A percentile compares a stretch with the other conserved stretches of the same genome.
Conservation (phyloP, 441 rosid genomes). For the Erodium trifolium region DNA sequence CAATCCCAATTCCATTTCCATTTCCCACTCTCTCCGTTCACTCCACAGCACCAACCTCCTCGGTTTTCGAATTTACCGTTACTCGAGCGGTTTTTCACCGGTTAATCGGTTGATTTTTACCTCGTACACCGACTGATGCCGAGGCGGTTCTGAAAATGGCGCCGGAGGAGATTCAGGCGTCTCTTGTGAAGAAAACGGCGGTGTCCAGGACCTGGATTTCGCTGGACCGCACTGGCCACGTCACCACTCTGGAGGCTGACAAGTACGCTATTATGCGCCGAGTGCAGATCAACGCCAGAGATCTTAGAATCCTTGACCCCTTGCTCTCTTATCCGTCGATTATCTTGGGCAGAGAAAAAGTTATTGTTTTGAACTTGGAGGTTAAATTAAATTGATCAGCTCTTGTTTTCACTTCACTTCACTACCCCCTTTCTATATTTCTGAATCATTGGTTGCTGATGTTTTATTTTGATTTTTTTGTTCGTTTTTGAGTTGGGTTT, state of each 20-base stretch:
- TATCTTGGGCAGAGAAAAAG: constrained; percentile 86
- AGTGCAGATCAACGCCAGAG: constrained; percentile 94
- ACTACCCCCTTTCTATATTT: not conserved
- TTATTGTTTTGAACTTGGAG: constrained; percentile 92
- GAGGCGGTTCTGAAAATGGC: constrained; percentile 3
- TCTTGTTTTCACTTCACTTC: not conserved
- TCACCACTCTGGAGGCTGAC: constrained; percentile 52
- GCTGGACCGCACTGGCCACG: constrained; percentile 47
- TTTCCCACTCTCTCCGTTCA: not conserved
- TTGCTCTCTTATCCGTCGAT: constrained; percentile 85
- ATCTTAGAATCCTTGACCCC: constrained; percentile 90
- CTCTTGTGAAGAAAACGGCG: constrained; percentile 44
- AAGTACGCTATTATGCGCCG: constrained; percentile 90
- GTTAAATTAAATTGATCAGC: constrained; percentile 13
- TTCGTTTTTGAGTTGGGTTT: constrained; percentile 7
- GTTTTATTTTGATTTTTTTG: constrained; percentile 4
- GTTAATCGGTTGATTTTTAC: not conserved
- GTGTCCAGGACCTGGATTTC: constrained; percentile 61
- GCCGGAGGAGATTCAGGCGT: constrained; percentile 51
- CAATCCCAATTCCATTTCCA: no score
- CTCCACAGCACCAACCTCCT: not conserved
- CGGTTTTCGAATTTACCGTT: not conserved
- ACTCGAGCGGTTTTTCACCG: not conserved
- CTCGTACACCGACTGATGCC: not conserved
- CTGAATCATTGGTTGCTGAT: not conserved